Evolutionary conservation across 2,329 filamentous ascomycete genomes (phyloP).

Genomic region (Uncinocarpus reesii): DNA sequence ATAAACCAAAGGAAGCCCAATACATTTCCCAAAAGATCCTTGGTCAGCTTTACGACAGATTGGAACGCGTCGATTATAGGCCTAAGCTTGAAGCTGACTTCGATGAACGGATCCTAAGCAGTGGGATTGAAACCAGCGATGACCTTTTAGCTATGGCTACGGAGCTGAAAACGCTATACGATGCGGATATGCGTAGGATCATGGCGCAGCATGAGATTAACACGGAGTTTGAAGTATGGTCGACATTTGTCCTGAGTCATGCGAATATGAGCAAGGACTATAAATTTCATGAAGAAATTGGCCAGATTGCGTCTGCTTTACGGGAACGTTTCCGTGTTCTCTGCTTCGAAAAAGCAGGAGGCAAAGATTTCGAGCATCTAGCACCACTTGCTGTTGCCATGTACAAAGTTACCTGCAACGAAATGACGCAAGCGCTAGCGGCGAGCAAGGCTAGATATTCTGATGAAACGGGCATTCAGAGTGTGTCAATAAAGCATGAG

Average conservation of each 20-base stretch:
- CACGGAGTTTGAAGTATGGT: slow-evolving; percentile 88
- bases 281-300: slow-evolving; percentile 77
- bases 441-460: slow-evolving; percentile 35
- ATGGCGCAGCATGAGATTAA: slow-evolving; percentile 75
- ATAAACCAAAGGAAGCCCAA: slow-evolving; percentile 35
- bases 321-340: slow-evolving; percentile 58
- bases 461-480: slow-evolving; percentile 12
- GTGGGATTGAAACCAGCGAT: slow-evolving; percentile 47
- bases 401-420: slow-evolving; percentile 69
- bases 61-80: slow-evolving; percentile 57
- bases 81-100: slow-evolving; percentile 65
- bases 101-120: slow-evolving; percentile 59
- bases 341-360: slow-evolving; percentile 56
- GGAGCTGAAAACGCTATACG: slow-evolving; percentile 65
- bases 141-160: slow-evolving; percentile 49
- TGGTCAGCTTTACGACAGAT: slow-evolving; percentile 71
- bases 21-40: slow-evolving; percentile 65
- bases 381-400: slow-evolving; percentile 72
- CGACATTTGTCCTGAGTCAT: slow-evolving; percentile 69
- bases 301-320: slow-evolving; percentile 54
- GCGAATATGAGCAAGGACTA: slow-evolving; percentile 66
- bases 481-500: slow-evolving; percentile 13
- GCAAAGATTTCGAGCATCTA: slow-evolving; percentile 48
- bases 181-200: slow-evolving; percentile 62
- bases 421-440: slow-evolving; percentile 51